Evolutionary conservation across 345 rosid species (phyloP).

Genomic region (Diplotaxis tenuifolia): DNA sequence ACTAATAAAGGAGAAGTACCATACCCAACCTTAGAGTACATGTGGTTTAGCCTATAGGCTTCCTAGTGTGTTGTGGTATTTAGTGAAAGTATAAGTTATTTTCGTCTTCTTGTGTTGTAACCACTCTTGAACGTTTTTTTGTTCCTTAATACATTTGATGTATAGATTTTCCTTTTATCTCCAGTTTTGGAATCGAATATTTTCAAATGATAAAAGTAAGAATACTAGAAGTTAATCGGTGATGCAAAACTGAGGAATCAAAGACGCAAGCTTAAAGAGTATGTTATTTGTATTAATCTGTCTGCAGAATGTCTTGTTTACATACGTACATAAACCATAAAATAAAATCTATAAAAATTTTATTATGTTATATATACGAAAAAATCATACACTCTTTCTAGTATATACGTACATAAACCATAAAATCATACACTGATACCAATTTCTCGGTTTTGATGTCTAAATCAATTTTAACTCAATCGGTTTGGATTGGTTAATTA

Average conservation of each 20-base stretch:
- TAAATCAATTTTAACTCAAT: background rate
- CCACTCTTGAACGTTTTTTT: slow-evolving; percentile 18
- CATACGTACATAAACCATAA: background rate
- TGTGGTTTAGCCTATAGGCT: slow-evolving; percentile 5
- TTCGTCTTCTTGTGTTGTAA: slow-evolving; percentile 4
- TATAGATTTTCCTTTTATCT: slow-evolving; percentile 11
- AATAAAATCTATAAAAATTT: background rate
- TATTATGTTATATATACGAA: too few species aligned
- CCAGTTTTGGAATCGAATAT: background rate
- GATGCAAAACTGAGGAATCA: background rate
- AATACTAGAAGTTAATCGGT: background rate
- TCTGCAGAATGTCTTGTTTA: too few species aligned
- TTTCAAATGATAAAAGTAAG: background rate
- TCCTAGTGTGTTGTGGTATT: slow-evolving; percentile 9
- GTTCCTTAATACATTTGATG: slow-evolving; percentile 18
- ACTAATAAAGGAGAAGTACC: background rate
- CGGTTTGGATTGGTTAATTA: background rate
- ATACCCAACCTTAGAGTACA: slow-evolving; percentile 18
- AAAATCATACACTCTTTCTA: background rate
- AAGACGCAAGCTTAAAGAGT: too few species aligned
- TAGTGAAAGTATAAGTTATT: slow-evolving; percentile 2
- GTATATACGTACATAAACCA: too few species aligned
- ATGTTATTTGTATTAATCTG: too few species aligned
- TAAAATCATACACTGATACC: background rate
- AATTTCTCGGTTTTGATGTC: background rate